A percentile compares a stretch with the other conserved stretches of the same genome.
Evolutionary conservation across 208 protist species (phyloP).

Genomic region (Jaenimonas drosophilae): DNA sequence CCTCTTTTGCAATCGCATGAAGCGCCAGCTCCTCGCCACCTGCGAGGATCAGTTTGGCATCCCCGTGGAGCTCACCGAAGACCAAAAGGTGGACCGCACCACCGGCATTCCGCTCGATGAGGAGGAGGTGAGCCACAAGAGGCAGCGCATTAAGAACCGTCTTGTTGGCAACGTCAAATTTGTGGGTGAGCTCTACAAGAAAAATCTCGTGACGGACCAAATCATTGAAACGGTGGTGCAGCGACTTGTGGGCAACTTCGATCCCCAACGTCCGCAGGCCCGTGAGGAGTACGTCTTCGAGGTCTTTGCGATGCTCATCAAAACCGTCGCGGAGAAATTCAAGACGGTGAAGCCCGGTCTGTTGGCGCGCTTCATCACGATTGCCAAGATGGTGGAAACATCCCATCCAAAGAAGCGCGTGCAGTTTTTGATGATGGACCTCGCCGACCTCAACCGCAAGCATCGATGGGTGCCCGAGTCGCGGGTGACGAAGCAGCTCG

Average conservation of each 20-base stretch:
- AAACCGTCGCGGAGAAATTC: constrained; percentile 24
- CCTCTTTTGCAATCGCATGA: constrained; percentile 54
- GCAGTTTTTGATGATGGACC: constrained; percentile 77
- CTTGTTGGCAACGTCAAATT: constrained; percentile 83
- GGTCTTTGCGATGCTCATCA: constrained; percentile 56
- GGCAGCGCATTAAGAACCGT: constrained; percentile 50
- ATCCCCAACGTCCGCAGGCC: constrained; percentile 23
- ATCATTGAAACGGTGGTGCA: constrained; percentile 62
- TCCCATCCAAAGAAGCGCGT: constrained; percentile 60
- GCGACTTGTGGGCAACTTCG: constrained; percentile 47
- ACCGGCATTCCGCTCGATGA: constrained; percentile 39
- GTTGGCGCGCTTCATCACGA: constrained; percentile 34
- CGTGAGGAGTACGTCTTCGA: constrained; percentile 72
- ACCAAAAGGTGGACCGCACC: constrained; percentile 61
- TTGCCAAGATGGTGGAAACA: constrained; percentile 46
- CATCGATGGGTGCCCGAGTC: constrained; percentile 32
- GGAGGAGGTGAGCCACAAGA: constrained; percentile 69
- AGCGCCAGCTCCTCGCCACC: constrained; percentile 33
- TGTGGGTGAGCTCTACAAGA: constrained; percentile 73
- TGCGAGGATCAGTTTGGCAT: constrained; percentile 64
- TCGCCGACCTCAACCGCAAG: constrained; percentile 42
- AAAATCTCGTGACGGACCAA: constrained; percentile 40
- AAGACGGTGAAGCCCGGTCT: constrained; percentile 21
- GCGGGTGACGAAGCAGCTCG: too few species aligned
- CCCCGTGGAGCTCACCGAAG: constrained; percentile 51